Evolutionary conservation across 768 basidiomycete species (phyloP).

Genomic region (Aureoboletus auriporus): DNA sequence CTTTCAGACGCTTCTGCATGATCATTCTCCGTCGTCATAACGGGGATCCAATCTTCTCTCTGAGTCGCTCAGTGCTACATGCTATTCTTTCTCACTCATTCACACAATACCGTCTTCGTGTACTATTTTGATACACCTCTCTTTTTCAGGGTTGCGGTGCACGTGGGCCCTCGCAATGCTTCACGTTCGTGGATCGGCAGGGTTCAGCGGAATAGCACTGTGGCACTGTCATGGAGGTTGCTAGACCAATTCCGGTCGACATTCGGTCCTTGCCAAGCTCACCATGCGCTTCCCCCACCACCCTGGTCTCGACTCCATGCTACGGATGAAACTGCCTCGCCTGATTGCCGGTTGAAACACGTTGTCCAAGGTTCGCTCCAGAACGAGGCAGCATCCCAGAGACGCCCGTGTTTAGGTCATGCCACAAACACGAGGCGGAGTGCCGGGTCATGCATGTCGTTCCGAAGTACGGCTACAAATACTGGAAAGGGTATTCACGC

Average conservation of each 20-base stretch:
- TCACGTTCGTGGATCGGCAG: background rate
- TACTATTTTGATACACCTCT: constrained; percentile 14
- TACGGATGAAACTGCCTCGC: background rate
- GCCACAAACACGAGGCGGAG: constrained; percentile 28
- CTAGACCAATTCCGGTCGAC: no score
- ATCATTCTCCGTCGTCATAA: constrained; percentile 14
- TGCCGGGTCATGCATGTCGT: constrained; percentile 24
- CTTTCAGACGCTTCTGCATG: constrained; percentile 24
- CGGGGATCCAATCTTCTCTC: constrained; percentile 32
- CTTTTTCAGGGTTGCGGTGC: constrained; percentile 1
- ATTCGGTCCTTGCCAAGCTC: no score
- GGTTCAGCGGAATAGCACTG: background rate
- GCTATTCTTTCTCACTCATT: background rate
- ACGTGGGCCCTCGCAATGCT: background rate
- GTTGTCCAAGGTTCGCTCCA: constrained; percentile 8
- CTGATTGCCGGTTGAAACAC: constrained; percentile 9
- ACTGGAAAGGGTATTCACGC: constrained; percentile 7
- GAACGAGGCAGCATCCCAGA: constrained; percentile 8
- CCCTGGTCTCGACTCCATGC: background rate
- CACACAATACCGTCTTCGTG: background rate
- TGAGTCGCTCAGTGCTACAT: constrained; percentile 12
- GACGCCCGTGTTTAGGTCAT: constrained; percentile 5
- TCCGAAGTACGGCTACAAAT: constrained; percentile 23
- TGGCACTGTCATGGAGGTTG: background rate
- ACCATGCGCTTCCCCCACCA: background rate